These are phyloP conservation scores for Umbelopsis sp. DNA, from an alignment of 371 early-diverging fungal species.

Conservation along the genomic window DNA sequence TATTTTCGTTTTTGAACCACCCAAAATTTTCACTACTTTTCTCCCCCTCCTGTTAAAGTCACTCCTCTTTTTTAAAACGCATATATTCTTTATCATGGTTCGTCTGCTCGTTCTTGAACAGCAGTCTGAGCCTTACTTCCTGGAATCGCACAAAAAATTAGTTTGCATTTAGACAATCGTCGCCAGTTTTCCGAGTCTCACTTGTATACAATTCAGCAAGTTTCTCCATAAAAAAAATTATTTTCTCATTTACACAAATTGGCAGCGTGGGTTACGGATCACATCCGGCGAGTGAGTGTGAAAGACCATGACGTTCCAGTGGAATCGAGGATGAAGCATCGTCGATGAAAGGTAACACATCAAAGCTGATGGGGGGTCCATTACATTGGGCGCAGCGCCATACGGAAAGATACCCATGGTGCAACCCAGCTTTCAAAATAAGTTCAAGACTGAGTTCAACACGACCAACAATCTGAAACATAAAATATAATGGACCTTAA, in stretches of 20 bases:
- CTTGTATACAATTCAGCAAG: background rate
- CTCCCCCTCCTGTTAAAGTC: background rate
- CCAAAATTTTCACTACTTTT: background rate
- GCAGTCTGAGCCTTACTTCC: background rate
- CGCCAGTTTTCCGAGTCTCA: background rate
- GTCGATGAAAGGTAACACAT: too few species aligned
- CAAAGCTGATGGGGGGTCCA: too few species aligned
- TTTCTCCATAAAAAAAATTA: background rate
- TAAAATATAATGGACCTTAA: too few species aligned
- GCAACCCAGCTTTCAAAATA: too few species aligned
- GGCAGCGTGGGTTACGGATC: too few species aligned
- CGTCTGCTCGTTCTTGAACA: constrained; percentile 6
- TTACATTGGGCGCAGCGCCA: too few species aligned
- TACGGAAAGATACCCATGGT: too few species aligned
- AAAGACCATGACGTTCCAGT: too few species aligned
- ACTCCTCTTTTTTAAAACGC: background rate
- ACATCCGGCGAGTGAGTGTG: too few species aligned
- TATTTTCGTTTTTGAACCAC: background rate
- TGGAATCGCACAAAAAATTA: constrained; percentile 2
- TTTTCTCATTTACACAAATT: background rate
- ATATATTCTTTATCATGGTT: background rate
- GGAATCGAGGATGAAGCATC: too few species aligned
- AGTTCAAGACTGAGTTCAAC: too few species aligned
- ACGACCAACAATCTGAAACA: too few species aligned
- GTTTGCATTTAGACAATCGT: constrained; percentile 12